Evolutionary conservation across 768 basidiomycete species (phyloP), one percentile per base, ranked within the genome.

Genomic region (Lactarius akahatsu): DNA sequence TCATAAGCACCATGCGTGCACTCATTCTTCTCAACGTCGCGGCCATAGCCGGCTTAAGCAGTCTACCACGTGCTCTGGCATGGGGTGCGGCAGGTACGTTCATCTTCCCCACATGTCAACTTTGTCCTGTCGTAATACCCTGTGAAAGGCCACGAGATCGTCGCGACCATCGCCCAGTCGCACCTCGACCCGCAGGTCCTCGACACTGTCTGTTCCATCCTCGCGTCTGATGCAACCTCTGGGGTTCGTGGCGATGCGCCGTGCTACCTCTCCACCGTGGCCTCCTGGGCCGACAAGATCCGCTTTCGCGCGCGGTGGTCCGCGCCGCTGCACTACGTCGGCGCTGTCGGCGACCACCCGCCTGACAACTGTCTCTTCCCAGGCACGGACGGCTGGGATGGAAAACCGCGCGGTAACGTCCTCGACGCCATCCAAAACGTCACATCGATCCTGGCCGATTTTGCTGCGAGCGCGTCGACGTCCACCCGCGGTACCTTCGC

Each of bases 81-180:
- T 69, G 68, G 68, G 68, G 68, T 4, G 65, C 65, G 10, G 68
- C 56, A 34, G 54, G 28, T 61, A 13, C 13, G 59, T 52, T 34
- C 30, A 4, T 2, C 4, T 20, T 15, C 30, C 6, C 36, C 30
- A 13, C 20, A 15, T 16, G 32, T 5, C 10, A 41, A 18, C n/a
- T 20, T 10, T 20, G 18, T 59, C 60, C 0, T 1, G 2, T 55
- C 1, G 26, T 9, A 16, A 47, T 9, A 28, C 23, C 8, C 38
- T 16, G 1, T 9, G 8, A 45, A 68, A 87, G 94, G 96, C 4
- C 96, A 98, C 72, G 91, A 97, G 79, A 88, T 97, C 38, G 86
- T 94, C 6, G 96, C 95, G 1, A 96, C 95, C 4, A 91, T 98
- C 64, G 96, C 96, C 1, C 91, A 98, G 74, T 92, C 96, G 66